A percentile compares a stretch with the other conserved stretches of the same genome.
These are phyloP conservation scores for Aureobasidium namibiae DNA, from an alignment of 2,329 filamentous ascomycete species.

Conservation along the genomic window DNA sequence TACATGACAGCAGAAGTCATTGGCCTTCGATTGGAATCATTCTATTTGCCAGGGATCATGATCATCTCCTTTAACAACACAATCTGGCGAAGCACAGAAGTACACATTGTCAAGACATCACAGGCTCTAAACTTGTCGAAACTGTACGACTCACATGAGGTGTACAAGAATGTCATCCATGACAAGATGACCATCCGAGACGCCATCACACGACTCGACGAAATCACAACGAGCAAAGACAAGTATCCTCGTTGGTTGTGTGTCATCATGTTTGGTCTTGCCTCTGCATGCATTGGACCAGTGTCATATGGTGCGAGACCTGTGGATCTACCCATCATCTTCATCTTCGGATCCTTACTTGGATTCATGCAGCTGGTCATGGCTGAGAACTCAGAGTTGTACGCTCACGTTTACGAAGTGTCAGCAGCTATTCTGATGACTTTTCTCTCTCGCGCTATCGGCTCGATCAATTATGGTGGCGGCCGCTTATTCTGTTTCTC, in stretches of 20 bases:
- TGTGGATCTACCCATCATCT: slow-evolving; percentile 66
- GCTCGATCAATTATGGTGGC: slow-evolving; percentile 30
- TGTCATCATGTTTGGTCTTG: slow-evolving; percentile 61
- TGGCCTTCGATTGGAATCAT: slow-evolving; percentile 76
- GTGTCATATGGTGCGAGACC: slow-evolving; percentile 67
- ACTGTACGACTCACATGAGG: slow-evolving; percentile 61
- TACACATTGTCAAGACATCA: slow-evolving; percentile 57
- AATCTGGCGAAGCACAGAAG: slow-evolving; percentile 19
- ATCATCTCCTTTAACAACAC: slow-evolving; percentile 73
- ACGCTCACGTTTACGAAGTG: slow-evolving; percentile 39
- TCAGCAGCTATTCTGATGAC: slow-evolving; percentile 34
- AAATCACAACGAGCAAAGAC: slow-evolving; percentile 47
- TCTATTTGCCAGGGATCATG: slow-evolving; percentile 85
- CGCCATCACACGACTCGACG: slow-evolving; percentile 51
- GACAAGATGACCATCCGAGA: slow-evolving; percentile 62
- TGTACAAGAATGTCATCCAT: slow-evolving; percentile 69
- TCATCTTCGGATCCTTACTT: slow-evolving; percentile 63
- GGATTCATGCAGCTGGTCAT: slow-evolving; percentile 63
- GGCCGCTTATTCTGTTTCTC: slow-evolving; percentile 34
- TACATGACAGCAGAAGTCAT: slow-evolving; percentile 73
- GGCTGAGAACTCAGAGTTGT: slow-evolving; percentile 61
- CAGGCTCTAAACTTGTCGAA: slow-evolving; percentile 63
- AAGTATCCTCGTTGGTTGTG: slow-evolving; percentile 39
- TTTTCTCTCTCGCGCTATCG: slow-evolving; percentile 33
- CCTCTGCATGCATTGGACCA: slow-evolving; percentile 62